phyloP scores from a whole-genome alignment of 768 basidiomycete species.

The Boletus tomentosulus region DNA sequence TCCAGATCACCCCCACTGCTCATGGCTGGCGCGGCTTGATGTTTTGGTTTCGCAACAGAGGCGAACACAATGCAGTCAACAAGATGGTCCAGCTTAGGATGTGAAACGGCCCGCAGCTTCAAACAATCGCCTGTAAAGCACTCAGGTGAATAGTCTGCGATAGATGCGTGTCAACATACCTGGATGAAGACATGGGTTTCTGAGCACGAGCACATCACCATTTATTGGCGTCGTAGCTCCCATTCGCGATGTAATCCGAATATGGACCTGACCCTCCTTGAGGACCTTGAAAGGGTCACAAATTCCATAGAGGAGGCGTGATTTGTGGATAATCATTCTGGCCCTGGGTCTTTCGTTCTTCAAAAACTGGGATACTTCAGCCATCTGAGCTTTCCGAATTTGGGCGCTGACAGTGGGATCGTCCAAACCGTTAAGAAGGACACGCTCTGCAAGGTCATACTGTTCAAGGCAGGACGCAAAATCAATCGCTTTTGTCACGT shows the following conservation, averaged over 20 bases:
- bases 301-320: conserved; percentile 60
- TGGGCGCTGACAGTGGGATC: conserved; percentile 35
- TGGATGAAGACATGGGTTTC: conserved; percentile 69
- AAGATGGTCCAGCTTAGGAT: conserved; percentile 48
- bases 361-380: conserved; percentile 47
- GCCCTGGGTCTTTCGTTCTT: conserved; percentile 53
- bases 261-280: conserved; percentile 60
- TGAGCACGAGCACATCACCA: conserved; percentile 58
- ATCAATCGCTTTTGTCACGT: conserved; percentile 50
- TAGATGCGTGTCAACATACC: conserved; percentile 31
- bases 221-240: conserved; percentile 55
- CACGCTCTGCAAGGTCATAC: conserved; percentile 46
- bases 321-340: conserved; percentile 59
- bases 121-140: conserved; percentile 50
- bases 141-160: neutral
- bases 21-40: conserved; percentile 64
- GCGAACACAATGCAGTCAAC: conserved; percentile 69
- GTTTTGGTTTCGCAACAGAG: conserved; percentile 50
- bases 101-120: conserved; percentile 56
- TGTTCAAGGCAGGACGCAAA: conserved; percentile 50
- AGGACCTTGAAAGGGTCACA: conserved; percentile 64
- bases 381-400: conserved; percentile 43
- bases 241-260: conserved; percentile 51
- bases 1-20: conserved; percentile 67
- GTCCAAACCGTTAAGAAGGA: conserved; percentile 54